Evolutionary conservation across 176 grass and related monocot genomes (phyloP), one percentile per base, ranked within the genome.

Genomic region (Tuctoria greenei): DNA sequence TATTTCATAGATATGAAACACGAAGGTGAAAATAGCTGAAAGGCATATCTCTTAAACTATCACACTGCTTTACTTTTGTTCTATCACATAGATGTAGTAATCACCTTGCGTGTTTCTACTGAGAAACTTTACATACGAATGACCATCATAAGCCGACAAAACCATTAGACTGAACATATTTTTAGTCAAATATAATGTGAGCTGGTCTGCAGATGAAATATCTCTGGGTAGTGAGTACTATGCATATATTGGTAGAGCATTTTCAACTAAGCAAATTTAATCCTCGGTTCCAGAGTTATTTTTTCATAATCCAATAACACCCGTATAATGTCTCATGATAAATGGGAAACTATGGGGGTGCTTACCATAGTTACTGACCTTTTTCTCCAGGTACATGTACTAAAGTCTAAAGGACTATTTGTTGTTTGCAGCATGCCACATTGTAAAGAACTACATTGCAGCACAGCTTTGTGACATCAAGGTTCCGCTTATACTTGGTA

Each of bases 371-470:
- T 41, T 71, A 10, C 65, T 36, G 4, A 38, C 57, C 12, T 66
- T 85, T 73, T 82, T 68, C 65, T 76, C 38, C 75, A 74, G 74
- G 80, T 66, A 18, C 80, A 68, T 72, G 43, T 79, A 38, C 69
- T 79, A 56, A 79, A 78, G 42, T 77, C 86, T 83, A 83, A 88
- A 83, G 74, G 80, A 74, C 25, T 69, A 16, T 83, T 83, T 83
- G 55, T 83, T 83, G 86, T 87, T 87, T 91, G 86, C 83, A 90
- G 91, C 91, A 12, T 84, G 89, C 69, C 95, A 97, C 49, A 90
- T 97, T 83, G 91, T 91, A 77, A 97, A 97, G 88, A 97, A 97
- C 81, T 97, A 82, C 82, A 65, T 92, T 72, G 84, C 84, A 52
- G 79, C 82, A 45, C 85, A 83, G 72, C 58, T 72, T 85, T 82